A percentile compares a stretch with the other conserved stretches of the same genome.
phyloP scores from a whole-genome alignment of 2,329 filamentous ascomycete genomes.

The Aspergillus hortae region DNA sequence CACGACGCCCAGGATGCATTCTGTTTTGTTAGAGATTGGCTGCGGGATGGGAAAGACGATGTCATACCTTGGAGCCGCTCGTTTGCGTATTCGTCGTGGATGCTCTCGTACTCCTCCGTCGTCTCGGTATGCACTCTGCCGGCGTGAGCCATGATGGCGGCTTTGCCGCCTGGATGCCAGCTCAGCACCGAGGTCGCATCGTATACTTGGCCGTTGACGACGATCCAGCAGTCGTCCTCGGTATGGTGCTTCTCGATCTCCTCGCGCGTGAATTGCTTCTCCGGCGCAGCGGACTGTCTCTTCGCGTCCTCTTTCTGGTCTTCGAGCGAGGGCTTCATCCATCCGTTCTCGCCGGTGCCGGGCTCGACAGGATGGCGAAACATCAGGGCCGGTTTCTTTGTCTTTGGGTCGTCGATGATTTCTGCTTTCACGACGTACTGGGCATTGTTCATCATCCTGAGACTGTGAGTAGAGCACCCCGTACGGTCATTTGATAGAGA shows the following conservation, averaged over 20 bases:
- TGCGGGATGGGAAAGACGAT: conserved; percentile 34
- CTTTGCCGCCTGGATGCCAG: conserved; percentile 51
- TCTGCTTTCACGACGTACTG: conserved; percentile 47
- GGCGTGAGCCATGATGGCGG: conserved; percentile 48
- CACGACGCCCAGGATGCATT: conserved; percentile 49
- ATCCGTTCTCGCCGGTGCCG: conserved; percentile 44
- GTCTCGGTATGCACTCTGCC: conserved; percentile 50
- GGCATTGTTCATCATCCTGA: conserved; percentile 54
- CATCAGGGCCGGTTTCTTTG: conserved; percentile 30
- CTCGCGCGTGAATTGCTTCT: conserved; percentile 51
- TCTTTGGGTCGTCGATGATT: conserved; percentile 31
- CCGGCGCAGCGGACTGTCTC: conserved; percentile 42
- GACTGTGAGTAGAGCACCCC: background rate
- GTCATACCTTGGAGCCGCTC: conserved; percentile 44
- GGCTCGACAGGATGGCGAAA: conserved; percentile 49
- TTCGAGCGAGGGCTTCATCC: conserved; percentile 50
- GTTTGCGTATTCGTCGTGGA: conserved; percentile 52
- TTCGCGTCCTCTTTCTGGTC: conserved; percentile 45
- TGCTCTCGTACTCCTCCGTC: conserved; percentile 48
- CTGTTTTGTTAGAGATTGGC: conserved; percentile 27
- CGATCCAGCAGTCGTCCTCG: conserved; percentile 52
- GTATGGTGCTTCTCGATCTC: conserved; percentile 52
- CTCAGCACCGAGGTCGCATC: conserved; percentile 47
- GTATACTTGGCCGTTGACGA: conserved; percentile 51
- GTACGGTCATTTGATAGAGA: conserved; percentile 7